Evolutionary conservation across 345 rosid genomes (phyloP), one percentile per base, ranked within the genome.

Genomic region (Geranium rotundifolium): DNA sequence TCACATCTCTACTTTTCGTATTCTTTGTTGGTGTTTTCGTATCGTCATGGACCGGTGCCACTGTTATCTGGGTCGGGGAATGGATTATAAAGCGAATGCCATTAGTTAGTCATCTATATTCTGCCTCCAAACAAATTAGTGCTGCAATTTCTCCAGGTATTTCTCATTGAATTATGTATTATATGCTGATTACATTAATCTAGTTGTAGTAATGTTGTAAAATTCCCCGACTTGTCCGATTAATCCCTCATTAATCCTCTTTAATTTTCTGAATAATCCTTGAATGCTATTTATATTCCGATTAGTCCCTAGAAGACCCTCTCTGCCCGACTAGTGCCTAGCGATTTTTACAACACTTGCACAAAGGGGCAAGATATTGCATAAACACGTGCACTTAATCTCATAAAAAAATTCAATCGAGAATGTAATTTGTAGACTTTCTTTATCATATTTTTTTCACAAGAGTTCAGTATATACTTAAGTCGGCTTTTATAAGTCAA

Each of bases 11-110:
- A 12, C 52, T 46, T 46, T 46, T 46, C 52, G 52, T 46, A 46
- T 46, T 46, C 52, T 46, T 46, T 46, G 52, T 46, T 46, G 52
- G 52, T 14, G 15, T 46, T 46, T 46, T 46, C 12, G 52, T 46
- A 46, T 46, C 52, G 12, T 46, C 82, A 19, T 82, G 84, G 86
- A 55, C 77, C 63, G 86, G 86, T 41, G 77, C 86, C 57, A 71
- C 77, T n/a, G 76, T 82, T 61, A 79, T 79, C 82, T 82, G 81
- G 69, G 60, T 82, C 57, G 84, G 86, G 59, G 86, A 82, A 63
- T 82, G 84, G 86, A 68, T 82, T 78, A 82, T 83, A 57, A 78
- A 71, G 75, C 72, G 77, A 60, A 80, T 83, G 87, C 85, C 87
- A 34, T 76, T 83, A 69, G 76, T 80, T 34, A 83, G 61, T 76